Evolutionary conservation across 2,329 filamentous ascomycete genomes (phyloP).

Genomic region (Xylaria sp.): DNA sequence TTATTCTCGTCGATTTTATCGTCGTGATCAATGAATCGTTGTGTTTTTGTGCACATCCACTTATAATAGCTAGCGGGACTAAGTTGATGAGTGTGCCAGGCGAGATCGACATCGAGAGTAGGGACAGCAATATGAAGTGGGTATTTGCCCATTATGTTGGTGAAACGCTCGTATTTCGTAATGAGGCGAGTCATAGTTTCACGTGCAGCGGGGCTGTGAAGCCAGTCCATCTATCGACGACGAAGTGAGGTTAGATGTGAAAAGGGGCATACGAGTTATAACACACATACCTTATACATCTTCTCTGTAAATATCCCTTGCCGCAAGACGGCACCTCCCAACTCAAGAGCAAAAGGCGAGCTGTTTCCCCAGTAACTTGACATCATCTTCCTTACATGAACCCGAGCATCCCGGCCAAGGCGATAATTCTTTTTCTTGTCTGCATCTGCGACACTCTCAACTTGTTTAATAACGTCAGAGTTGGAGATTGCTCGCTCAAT

Average conservation of each 20-base stretch:
- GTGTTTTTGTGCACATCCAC: conserved; percentile 60
- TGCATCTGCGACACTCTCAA: conserved; percentile 49
- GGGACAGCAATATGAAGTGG: conserved; percentile 67
- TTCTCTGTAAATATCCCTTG: conserved; percentile 75
- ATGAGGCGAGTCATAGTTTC: conserved; percentile 73
- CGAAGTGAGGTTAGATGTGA: not conserved
- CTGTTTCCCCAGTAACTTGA: conserved; percentile 74
- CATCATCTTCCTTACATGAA: conserved; percentile 74
- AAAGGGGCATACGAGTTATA: not conserved
- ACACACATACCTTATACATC: conserved; percentile 65
- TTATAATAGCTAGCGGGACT: conserved; percentile 69
- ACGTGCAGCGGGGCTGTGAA: conserved; percentile 73
- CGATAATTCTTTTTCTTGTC: conserved; percentile 39
- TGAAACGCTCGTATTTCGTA: conserved; percentile 72
- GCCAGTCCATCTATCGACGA: conserved; percentile 70
- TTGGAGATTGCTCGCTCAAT: conserved; percentile 60
- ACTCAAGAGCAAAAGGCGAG: conserved; percentile 71
- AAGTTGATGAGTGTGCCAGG: conserved; percentile 85
- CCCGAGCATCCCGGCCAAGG: conserved; percentile 47
- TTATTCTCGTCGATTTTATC: conserved; percentile 80
- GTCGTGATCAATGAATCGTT: conserved; percentile 79
- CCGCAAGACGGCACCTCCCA: conserved; percentile 71
- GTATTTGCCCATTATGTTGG: conserved; percentile 64
- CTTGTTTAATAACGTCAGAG: conserved; percentile 51
- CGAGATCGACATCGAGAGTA: conserved; percentile 78